These are phyloP conservation scores for Metschnikowia reukaufii DNA, from an alignment of 805 yeast species.

Conservation along the genomic window DNA sequence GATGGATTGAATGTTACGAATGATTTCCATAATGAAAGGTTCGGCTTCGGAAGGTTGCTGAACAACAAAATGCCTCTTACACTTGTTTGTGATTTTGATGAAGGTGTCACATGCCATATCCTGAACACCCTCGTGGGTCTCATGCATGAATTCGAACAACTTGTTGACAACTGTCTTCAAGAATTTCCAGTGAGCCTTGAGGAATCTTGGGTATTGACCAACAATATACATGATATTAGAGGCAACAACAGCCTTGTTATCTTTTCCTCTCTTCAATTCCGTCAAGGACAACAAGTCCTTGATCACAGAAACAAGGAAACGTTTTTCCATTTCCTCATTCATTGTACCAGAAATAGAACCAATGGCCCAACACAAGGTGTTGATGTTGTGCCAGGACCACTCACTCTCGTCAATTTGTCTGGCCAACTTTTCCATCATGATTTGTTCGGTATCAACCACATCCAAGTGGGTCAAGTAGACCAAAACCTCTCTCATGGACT, in stretches of 20 bases:
- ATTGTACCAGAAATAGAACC: constrained; percentile 98
- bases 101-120: constrained; percentile 99
- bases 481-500: constrained; percentile 91
- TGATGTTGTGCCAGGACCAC: constrained; percentile 99
- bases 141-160: constrained; percentile 98
- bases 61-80: constrained; percentile 92
- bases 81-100: constrained; percentile 90
- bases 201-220: constrained; percentile 96
- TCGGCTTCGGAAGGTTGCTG: constrained; percentile 81
- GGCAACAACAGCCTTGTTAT: constrained; percentile 98
- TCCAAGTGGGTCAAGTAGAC: constrained; percentile 95
- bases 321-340: constrained; percentile 97
- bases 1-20: constrained; percentile 74
- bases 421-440: constrained; percentile 89
- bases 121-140: constrained; percentile 99
- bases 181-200: constrained; percentile 98
- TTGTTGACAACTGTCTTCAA: constrained; percentile 93
- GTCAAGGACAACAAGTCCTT: constrained; percentile 89
- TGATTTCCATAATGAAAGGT: constrained; percentile 90
- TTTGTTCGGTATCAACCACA: constrained; percentile 88
- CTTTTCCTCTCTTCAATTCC: constrained; percentile 95
- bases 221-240: constrained; percentile 99
- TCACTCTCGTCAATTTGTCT: constrained; percentile 94
- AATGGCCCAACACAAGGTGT: constrained; percentile 98
- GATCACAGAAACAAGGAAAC: constrained; percentile 89